Conservation (phyloP, 805 yeast species). For the Candida odintsovae region DNA sequence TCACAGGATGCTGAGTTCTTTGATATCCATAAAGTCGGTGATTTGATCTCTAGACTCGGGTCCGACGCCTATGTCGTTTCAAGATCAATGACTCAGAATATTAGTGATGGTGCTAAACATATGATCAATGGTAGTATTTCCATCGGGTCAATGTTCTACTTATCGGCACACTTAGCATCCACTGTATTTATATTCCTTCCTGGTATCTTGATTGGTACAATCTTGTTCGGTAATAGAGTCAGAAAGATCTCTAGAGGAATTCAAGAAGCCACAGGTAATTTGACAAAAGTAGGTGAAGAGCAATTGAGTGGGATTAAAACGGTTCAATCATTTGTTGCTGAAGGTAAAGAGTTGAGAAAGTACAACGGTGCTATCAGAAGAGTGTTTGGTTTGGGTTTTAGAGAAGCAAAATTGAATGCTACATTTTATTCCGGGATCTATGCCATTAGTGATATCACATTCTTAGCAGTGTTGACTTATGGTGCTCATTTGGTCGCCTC, state of each 20-base stretch:
- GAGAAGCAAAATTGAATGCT: slow-evolving; percentile 78
- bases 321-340: slow-evolving; percentile 90
- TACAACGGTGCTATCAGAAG: slow-evolving; percentile 69
- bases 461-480: slow-evolving; percentile 66
- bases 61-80: slow-evolving; percentile 89
- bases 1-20: slow-evolving; percentile 90
- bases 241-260: slow-evolving; percentile 68
- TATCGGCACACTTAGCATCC: slow-evolving; percentile 74
- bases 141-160: slow-evolving; percentile 82
- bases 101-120: slow-evolving; percentile 87
- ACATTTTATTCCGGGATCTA: slow-evolving; percentile 73
- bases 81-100: slow-evolving; percentile 81
- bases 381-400: slow-evolving; percentile 61
- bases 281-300: slow-evolving; percentile 91
- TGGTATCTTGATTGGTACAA: slow-evolving; percentile 69
- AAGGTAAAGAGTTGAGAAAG: slow-evolving; percentile 67
- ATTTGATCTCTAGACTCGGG: slow-evolving; percentile 81
- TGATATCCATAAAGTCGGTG: slow-evolving; percentile 93
- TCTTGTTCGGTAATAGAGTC: slow-evolving; percentile 77
- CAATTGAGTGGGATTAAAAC: slow-evolving; percentile 83
- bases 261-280: slow-evolving; percentile 80
- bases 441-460: slow-evolving; percentile 77
- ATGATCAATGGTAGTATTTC: slow-evolving; percentile 80
- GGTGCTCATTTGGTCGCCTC: slow-evolving; percentile 79
- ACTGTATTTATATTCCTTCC: slow-evolving; percentile 79